A percentile compares a stretch with the other conserved stretches of the same genome.
phyloP scores from a whole-genome alignment of 1,284 basidiomycete species.

The Cystobasidiaceae sp. region DNA sequence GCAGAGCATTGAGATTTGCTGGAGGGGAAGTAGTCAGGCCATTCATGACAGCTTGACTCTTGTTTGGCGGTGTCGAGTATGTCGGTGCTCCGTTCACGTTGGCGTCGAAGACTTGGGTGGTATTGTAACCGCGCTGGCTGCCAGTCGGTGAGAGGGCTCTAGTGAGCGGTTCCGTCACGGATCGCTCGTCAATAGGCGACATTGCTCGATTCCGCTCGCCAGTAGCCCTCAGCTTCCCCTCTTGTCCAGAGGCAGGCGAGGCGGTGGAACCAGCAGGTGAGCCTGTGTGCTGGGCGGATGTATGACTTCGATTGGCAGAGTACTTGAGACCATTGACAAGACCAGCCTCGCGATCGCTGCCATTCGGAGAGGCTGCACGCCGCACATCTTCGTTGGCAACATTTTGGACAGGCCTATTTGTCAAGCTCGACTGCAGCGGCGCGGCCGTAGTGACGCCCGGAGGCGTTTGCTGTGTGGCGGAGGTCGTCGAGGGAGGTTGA shows the following conservation, averaged over 20 bases:
- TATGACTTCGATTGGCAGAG: not conserved
- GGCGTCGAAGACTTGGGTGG: not conserved
- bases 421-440: not conserved
- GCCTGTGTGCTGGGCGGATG: not conserved
- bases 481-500: not conserved
- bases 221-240: constrained; percentile 34
- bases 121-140: not conserved
- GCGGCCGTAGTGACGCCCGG: constrained; percentile 14
- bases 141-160: constrained; percentile 21
- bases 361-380: constrained; percentile 18
- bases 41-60: constrained; percentile 7
- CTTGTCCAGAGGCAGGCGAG: constrained; percentile 15
- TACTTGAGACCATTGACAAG: not conserved
- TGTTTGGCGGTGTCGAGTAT: constrained; percentile 22
- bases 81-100: not conserved
- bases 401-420: constrained; percentile 18
- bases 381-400: constrained; percentile 11
- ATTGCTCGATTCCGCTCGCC: constrained; percentile 45
- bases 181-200: constrained; percentile 52
- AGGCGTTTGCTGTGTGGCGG: constrained; percentile 23
- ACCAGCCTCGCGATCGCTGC: constrained; percentile 12
- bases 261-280: constrained; percentile 9
- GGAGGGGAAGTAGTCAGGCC: not conserved
- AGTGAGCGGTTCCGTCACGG: constrained; percentile 43
- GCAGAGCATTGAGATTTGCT: constrained; percentile 18